Percentiles rank a stretch among this genome's conserved stretches.
Conservation (phyloP, 106 monocot genomes). For the Dendrobium catenatum region DNA sequence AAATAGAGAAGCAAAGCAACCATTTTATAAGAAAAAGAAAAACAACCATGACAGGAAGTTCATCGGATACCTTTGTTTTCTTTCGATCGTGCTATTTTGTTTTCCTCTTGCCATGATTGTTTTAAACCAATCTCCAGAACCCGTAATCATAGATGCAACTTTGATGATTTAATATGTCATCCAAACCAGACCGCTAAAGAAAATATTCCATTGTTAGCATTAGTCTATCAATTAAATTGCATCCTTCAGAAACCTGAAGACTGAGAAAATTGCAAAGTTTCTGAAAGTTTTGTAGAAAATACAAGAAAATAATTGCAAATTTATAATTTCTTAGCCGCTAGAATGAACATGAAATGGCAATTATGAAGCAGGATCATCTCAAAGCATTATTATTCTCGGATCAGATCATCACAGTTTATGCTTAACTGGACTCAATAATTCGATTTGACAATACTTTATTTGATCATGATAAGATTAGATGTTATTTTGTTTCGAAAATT, state of each 20-base stretch:
- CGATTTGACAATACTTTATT: too few species aligned
- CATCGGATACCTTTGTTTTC: slow-evolving; percentile 28
- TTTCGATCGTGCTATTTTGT: slow-evolving; percentile 22
- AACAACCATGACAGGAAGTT: neutral
- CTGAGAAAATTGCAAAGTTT: neutral
- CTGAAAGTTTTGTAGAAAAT: neutral
- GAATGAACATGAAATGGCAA: neutral
- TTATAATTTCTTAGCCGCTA: neutral
- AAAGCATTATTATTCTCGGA: too few species aligned
- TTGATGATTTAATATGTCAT: neutral
- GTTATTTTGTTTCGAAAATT: too few species aligned
- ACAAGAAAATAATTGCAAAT: neutral
- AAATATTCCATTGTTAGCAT: neutral
- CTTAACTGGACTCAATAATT: too few species aligned
- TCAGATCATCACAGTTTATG: too few species aligned
- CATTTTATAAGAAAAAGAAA: neutral
- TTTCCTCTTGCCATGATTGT: slow-evolving; percentile 56
- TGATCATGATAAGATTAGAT: too few species aligned
- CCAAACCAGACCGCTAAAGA: neutral
- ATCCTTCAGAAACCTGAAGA: neutral
- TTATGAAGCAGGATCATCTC: too few species aligned
- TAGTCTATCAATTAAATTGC: neutral
- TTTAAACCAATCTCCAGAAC: slow-evolving; percentile 76
- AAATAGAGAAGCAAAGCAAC: neutral
- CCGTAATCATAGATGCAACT: slow-evolving; percentile 36